A percentile compares a stretch with the other conserved stretches of the same genome.
phyloP scores from a whole-genome alignment of 73 alveolate genomes.

The Paramecium octaurelia region DNA sequence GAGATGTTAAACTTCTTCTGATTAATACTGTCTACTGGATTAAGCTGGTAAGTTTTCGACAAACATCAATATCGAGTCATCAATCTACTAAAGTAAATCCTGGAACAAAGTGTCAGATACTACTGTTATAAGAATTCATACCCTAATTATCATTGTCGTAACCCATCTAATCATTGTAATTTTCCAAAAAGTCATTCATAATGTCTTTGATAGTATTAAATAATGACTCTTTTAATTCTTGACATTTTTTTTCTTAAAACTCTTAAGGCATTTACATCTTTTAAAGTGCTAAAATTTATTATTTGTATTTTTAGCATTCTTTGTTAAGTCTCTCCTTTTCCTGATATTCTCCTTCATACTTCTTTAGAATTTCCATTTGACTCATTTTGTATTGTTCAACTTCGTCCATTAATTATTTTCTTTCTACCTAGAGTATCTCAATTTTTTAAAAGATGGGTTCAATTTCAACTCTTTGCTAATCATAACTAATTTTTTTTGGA shows the following conservation, averaged over 20 bases:
- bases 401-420: conserved; percentile 19
- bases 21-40: neutral
- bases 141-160: neutral
- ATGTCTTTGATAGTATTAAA: neutral
- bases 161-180: neutral
- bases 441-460: neutral
- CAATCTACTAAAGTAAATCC: neutral
- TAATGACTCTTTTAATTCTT: neutral
- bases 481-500: neutral
- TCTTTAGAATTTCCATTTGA: neutral
- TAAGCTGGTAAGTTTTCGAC: neutral
- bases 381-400: neutral
- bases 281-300: neutral
- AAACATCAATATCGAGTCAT: neutral
- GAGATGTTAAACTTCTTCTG: neutral
- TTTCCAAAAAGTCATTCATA: neutral
- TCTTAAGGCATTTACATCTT: neutral
- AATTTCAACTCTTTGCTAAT: neutral
- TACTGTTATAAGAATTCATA: neutral
- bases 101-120: neutral
- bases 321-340: neutral
- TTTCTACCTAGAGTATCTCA: neutral
- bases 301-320: neutral
- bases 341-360: neutral
- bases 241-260: conserved; percentile 13